A percentile compares a stretch with the other conserved stretches of the same genome.
Evolutionary conservation across 495 filamentous ascomycete genomes (phyloP).

Genomic region (Aspergillus wentii): DNA sequence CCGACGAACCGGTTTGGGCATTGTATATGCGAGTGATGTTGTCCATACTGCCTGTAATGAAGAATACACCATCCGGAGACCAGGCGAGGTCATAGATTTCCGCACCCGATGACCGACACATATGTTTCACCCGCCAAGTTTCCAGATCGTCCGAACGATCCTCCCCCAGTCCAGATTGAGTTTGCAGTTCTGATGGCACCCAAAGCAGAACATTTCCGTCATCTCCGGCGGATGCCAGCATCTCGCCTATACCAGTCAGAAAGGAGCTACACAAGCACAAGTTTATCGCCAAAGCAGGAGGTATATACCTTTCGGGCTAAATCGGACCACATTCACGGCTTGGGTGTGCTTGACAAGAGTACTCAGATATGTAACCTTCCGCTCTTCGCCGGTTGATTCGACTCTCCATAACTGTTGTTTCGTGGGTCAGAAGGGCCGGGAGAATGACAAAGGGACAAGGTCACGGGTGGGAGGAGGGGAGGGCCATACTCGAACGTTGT

Average conservation of each 20-base stretch:
- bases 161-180: constrained; percentile 64
- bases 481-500: constrained; percentile 82
- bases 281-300: background rate
- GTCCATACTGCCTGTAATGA: constrained; percentile 99
- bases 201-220: constrained; percentile 95
- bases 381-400: constrained; percentile 77
- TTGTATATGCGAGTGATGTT: constrained; percentile 97
- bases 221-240: constrained; percentile 91
- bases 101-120: constrained; percentile 86
- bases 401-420: constrained; percentile 77
- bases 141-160: constrained; percentile 91
- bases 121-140: constrained; percentile 93
- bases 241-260: constrained; percentile 61
- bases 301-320: constrained; percentile 76
- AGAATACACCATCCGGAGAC: constrained; percentile 93
- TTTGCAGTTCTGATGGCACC: constrained; percentile 78
- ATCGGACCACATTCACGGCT: constrained; percentile 96
- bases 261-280: constrained; percentile 5
- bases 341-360: constrained; percentile 92
- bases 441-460: background rate
- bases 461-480: constrained; percentile 5
- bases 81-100: constrained; percentile 98
- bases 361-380: constrained; percentile 84
- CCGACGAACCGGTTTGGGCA: constrained; percentile 73
- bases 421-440: constrained; percentile 27